phyloP scores from a whole-genome alignment of 2,329 filamentous ascomycete genomes.

The Claviceps pusilla region DNA sequence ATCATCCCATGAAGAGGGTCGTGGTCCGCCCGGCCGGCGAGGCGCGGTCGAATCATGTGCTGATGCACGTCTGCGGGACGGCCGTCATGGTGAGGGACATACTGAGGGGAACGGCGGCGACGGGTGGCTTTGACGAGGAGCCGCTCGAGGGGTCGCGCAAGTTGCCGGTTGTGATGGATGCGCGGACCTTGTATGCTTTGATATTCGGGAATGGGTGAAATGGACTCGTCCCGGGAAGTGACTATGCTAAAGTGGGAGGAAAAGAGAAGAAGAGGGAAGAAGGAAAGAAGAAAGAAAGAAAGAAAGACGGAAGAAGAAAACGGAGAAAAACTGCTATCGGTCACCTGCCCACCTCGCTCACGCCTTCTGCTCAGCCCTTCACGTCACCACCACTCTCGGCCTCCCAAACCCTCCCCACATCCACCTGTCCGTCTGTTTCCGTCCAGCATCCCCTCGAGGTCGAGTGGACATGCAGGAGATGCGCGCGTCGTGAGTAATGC shows the following conservation, averaged over 20 bases:
- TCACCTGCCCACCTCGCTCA: no score
- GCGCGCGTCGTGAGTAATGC: no score
- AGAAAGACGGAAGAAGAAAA: no score
- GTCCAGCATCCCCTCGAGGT: no score
- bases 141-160: not conserved
- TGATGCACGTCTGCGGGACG: slow-evolving; percentile 6
- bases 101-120: not conserved
- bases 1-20: slow-evolving; percentile 6
- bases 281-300: not conserved
- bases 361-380: no score
- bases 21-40: slow-evolving; percentile 5
- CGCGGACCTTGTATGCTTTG: slow-evolving; percentile 6
- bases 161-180: slow-evolving; percentile 3
- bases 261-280: not conserved
- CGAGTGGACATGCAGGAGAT: no score
- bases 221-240: no score
- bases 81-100: slow-evolving; percentile 4
- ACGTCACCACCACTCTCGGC: no score
- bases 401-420: no score
- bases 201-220: slow-evolving; percentile 4
- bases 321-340: no score
- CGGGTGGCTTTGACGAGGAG: not conserved
- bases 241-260: not conserved
- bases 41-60: slow-evolving; percentile 1
- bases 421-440: no score